Evolutionary conservation across 306 rosid genomes (phyloP).

Genomic region (Prinsepia uniflora): DNA sequence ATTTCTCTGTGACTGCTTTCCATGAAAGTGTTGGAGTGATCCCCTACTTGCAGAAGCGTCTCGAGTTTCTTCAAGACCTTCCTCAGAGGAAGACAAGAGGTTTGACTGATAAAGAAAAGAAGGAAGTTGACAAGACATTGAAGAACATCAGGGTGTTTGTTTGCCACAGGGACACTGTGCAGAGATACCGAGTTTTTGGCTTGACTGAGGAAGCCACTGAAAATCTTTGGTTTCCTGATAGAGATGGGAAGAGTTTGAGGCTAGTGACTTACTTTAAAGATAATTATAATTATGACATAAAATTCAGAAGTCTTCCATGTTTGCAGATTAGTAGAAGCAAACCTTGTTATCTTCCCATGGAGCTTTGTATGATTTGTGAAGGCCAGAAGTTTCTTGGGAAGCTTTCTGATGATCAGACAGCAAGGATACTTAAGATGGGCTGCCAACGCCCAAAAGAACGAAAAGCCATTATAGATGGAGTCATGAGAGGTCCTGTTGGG

Average conservation of each 20-base stretch:
- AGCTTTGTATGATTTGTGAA: conserved; percentile 92
- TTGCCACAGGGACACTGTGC: conserved; percentile 94
- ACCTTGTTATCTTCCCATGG: conserved; percentile 99
- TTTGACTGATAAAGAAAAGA: conserved; percentile 58
- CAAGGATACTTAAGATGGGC: conserved; percentile 92
- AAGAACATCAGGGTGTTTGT: conserved; percentile 88
- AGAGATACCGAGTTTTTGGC: conserved; percentile 81
- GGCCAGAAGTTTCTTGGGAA: conserved; percentile 96
- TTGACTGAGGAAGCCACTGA: conserved; percentile 90
- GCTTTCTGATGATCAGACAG: conserved; percentile 91
- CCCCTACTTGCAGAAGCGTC: conserved; percentile 82
- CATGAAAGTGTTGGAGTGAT: conserved; percentile 95
- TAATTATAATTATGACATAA: conserved; percentile 89
- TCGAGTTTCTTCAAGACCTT: conserved; percentile 76
- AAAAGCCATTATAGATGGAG: conserved; percentile 76
- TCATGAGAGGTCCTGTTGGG: conserved; percentile 76
- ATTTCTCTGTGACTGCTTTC: conserved; percentile 90
- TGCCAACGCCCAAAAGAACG: conserved; percentile 89
- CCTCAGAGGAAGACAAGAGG: conserved; percentile 63
- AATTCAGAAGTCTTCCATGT: conserved; percentile 79
- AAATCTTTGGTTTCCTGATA: conserved; percentile 83
- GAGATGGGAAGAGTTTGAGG: conserved; percentile 79
- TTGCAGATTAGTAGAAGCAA: conserved; percentile 90
- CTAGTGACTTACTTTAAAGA: conserved; percentile 82
- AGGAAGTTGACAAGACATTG: conserved; percentile 83